A percentile compares a stretch with the other conserved stretches of the same genome.
Evolutionary conservation across 2,329 filamentous ascomycete species (phyloP).

Genomic region (Trichophyton rubrum): DNA sequence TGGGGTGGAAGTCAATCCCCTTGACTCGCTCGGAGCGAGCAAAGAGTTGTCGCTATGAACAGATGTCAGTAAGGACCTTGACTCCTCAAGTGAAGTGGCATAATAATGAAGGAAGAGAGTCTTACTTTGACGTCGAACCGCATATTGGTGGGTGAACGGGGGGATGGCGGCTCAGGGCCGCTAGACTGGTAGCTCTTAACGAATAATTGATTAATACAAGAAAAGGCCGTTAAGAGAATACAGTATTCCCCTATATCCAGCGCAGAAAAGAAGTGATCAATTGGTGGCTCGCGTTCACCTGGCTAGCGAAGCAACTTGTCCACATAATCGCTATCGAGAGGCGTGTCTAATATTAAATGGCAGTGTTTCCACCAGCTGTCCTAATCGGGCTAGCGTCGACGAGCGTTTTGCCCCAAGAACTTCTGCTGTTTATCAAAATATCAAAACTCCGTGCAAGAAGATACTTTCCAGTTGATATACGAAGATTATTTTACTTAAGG

Average conservation of each 20-base stretch:
- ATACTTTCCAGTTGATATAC: too few relatives aligned
- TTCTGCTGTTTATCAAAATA: background rate
- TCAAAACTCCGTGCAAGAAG: background rate
- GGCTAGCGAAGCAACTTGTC: slow-evolving; percentile 12
- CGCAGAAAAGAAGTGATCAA: background rate
- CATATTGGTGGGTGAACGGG: slow-evolving; percentile 32
- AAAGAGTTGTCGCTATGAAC: slow-evolving; percentile 60
- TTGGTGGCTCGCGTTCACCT: background rate
- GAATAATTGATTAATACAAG: background rate
- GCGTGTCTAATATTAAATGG: slow-evolving; percentile 7
- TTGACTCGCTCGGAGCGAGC: slow-evolving; percentile 92
- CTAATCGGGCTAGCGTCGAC: slow-evolving; percentile 19
- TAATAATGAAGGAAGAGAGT: slow-evolving; percentile 5
- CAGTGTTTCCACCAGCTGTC: slow-evolving; percentile 23
- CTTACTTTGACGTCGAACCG: slow-evolving; percentile 49
- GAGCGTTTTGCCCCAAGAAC: background rate
- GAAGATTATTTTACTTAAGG: too few relatives aligned
- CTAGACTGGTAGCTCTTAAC: slow-evolving; percentile 4
- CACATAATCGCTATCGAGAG: slow-evolving; percentile 10
- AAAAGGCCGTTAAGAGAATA: background rate
- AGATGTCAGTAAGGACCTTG: slow-evolving; percentile 28
- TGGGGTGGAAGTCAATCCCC: slow-evolving; percentile 91
- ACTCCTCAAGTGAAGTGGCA: background rate
- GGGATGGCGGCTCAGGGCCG: slow-evolving; percentile 2
- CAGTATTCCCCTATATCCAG: background rate